A percentile compares a stretch with the other conserved stretches of the same genome.
phyloP scores from a whole-genome alignment of 768 basidiomycete species.

The Trametes coccinea region DNA sequence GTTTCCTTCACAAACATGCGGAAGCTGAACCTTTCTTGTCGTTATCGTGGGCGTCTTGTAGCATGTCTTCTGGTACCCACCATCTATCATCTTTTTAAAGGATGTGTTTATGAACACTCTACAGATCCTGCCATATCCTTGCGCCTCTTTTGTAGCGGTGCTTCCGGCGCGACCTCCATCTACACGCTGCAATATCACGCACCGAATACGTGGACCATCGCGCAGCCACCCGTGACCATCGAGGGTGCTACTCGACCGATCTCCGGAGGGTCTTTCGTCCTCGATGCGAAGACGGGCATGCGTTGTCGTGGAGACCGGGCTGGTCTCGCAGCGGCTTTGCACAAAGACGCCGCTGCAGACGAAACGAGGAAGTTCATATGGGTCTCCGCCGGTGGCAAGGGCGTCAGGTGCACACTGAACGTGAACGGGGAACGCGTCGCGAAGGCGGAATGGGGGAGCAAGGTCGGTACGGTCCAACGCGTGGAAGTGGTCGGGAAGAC shows the following conservation, averaged over 20 bases:
- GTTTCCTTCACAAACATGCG: slow-evolving; percentile 36
- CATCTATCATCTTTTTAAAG: too few species aligned
- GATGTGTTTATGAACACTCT: neutral
- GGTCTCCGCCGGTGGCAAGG: slow-evolving; percentile 58
- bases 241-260: slow-evolving; percentile 46
- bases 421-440: slow-evolving; percentile 67
- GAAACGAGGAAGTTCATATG: slow-evolving; percentile 35
- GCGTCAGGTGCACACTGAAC: slow-evolving; percentile 55
- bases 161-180: slow-evolving; percentile 59
- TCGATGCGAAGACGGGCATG: slow-evolving; percentile 55
- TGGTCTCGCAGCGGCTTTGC: slow-evolving; percentile 41
- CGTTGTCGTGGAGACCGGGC: slow-evolving; percentile 44
- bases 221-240: slow-evolving; percentile 34
- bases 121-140: slow-evolving; percentile 48
- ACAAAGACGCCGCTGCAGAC: slow-evolving; percentile 20
- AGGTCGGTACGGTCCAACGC: slow-evolving; percentile 49
- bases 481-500: slow-evolving; percentile 61
- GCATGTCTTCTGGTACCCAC: slow-evolving; percentile 51
- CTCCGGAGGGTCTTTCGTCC: slow-evolving; percentile 46
- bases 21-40: slow-evolving; percentile 47
- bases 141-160: slow-evolving; percentile 62
- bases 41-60: slow-evolving; percentile 67
- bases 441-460: slow-evolving; percentile 63
- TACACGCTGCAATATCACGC: slow-evolving; percentile 49
- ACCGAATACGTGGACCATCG: slow-evolving; percentile 38